These are phyloP conservation scores for Aspergillus funiculosus DNA, from an alignment of 495 filamentous ascomycete genomes.

Conservation along the genomic window DNA sequence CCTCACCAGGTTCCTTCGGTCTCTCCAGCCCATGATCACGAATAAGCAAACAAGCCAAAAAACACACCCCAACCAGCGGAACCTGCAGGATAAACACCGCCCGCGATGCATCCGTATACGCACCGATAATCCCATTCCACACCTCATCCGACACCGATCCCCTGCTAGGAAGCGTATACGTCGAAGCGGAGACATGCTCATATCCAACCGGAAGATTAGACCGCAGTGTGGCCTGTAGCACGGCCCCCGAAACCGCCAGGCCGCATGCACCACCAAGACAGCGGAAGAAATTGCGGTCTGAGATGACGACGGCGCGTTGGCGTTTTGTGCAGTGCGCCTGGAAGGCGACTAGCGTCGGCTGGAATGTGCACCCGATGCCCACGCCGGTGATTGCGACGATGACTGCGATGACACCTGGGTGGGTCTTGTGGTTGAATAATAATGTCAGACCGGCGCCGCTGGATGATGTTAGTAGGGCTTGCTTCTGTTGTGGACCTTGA, in stretches of 20 bases:
- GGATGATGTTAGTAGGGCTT: not conserved
- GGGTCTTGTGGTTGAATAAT: constrained; percentile 42
- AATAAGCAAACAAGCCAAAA: constrained; percentile 47
- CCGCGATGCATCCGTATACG: constrained; percentile 48
- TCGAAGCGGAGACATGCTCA: constrained; percentile 34
- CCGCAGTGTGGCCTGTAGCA: constrained; percentile 48
- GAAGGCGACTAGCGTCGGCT: constrained; percentile 57
- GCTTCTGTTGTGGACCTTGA: not conserved
- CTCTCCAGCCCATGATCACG: constrained; percentile 50
- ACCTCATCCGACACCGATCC: constrained; percentile 30
- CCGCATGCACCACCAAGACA: constrained; percentile 55
- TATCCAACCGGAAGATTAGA: constrained; percentile 40
- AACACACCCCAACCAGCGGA: constrained; percentile 49
- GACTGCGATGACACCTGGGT: constrained; percentile 45
- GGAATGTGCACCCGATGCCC: constrained; percentile 55
- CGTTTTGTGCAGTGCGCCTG: constrained; percentile 55
- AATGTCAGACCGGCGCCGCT: constrained; percentile 51
- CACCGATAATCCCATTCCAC: constrained; percentile 38
- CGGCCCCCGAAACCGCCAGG: constrained; percentile 53
- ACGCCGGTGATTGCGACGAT: constrained; percentile 49
- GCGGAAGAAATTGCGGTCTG: constrained; percentile 59
- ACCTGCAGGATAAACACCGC: constrained; percentile 51
- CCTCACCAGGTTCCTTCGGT: constrained; percentile 41
- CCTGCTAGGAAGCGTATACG: constrained; percentile 37
- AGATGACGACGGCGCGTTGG: constrained; percentile 57